These are phyloP conservation scores for Aureobasidium melanogenum DNA, from an alignment of 2,329 filamentous ascomycete genomes.

Conservation along the genomic window DNA sequence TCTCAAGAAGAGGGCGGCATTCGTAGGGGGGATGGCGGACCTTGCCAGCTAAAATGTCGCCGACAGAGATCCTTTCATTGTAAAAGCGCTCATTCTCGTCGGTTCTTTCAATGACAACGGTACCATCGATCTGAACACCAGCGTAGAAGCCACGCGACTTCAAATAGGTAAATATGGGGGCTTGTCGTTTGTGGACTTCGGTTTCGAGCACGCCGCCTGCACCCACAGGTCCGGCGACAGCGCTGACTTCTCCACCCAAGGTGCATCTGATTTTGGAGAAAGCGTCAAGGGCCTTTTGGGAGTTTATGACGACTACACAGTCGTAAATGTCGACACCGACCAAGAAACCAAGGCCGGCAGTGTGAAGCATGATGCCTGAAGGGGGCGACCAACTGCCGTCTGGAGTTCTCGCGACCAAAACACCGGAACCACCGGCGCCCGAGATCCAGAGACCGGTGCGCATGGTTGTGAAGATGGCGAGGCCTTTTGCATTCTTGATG, in stretches of 20 bases:
- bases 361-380: slow-evolving; percentile 84
- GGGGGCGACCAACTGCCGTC: slow-evolving; percentile 89
- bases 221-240: slow-evolving; percentile 68
- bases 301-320: slow-evolving; percentile 88
- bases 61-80: slow-evolving; percentile 53
- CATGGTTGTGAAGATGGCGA: slow-evolving; percentile 95
- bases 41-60: slow-evolving; percentile 55
- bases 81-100: slow-evolving; percentile 87
- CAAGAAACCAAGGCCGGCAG: slow-evolving; percentile 78
- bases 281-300: slow-evolving; percentile 69
- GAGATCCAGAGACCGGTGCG: slow-evolving; percentile 86
- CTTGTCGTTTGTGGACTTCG: slow-evolving; percentile 48
- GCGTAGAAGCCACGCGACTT: slow-evolving; percentile 86
- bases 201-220: slow-evolving; percentile 61
- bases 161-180: slow-evolving; percentile 75
- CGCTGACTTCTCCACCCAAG: slow-evolving; percentile 70
- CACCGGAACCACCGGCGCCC: slow-evolving; percentile 80
- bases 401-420: slow-evolving; percentile 73
- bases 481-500: slow-evolving; percentile 78
- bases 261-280: slow-evolving; percentile 74
- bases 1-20: slow-evolving; percentile 60
- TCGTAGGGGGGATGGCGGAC: slow-evolving; percentile 48
- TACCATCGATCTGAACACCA: slow-evolving; percentile 78
- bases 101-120: slow-evolving; percentile 73
- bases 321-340: slow-evolving; percentile 94